Evolutionary conservation across 208 protist genomes (phyloP).

Genomic region (Trypanosoma conorhini): DNA sequence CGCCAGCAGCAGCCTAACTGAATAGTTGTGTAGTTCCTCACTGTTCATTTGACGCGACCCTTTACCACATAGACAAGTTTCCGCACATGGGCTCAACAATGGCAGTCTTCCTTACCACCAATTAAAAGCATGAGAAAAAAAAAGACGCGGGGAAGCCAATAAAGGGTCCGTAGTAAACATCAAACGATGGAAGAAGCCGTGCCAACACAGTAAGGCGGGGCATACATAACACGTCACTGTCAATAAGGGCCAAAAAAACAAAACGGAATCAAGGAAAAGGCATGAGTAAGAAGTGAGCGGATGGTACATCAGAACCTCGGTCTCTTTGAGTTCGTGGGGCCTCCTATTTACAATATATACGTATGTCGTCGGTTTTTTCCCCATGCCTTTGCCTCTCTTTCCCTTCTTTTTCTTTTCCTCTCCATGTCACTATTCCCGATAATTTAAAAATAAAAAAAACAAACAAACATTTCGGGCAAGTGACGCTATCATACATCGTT

Average conservation of each 20-base stretch:
- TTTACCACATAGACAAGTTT: neutral
- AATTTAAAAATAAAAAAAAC: neutral
- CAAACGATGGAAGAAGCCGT: too few species aligned
- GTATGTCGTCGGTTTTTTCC: slow-evolving; percentile 11
- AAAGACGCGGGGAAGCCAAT: neutral
- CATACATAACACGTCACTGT: neutral
- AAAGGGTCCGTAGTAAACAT: too few species aligned
- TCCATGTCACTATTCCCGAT: too few species aligned
- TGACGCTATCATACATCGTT: slow-evolving; percentile 15
- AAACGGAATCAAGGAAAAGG: slow-evolving; percentile 1
- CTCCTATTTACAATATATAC: neutral
- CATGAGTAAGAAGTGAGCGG: neutral
- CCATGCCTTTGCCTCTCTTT: neutral
- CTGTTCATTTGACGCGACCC: neutral
- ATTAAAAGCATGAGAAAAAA: slow-evolving; percentile 3
- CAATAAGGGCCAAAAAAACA: slow-evolving; percentile 5
- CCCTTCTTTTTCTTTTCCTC: too few species aligned
- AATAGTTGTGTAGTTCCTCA: slow-evolving; percentile 3
- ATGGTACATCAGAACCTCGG: neutral
- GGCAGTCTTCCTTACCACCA: neutral
- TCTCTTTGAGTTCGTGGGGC: neutral
- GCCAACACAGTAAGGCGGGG: neutral
- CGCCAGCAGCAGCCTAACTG: slow-evolving; percentile 26
- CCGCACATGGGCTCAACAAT: neutral
- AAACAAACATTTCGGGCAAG: slow-evolving; percentile 5